Evolutionary conservation across 2,329 filamentous ascomycete genomes (phyloP), one percentile per base, ranked within the genome.

Genomic region (Pyrenochaeta sp.): DNA sequence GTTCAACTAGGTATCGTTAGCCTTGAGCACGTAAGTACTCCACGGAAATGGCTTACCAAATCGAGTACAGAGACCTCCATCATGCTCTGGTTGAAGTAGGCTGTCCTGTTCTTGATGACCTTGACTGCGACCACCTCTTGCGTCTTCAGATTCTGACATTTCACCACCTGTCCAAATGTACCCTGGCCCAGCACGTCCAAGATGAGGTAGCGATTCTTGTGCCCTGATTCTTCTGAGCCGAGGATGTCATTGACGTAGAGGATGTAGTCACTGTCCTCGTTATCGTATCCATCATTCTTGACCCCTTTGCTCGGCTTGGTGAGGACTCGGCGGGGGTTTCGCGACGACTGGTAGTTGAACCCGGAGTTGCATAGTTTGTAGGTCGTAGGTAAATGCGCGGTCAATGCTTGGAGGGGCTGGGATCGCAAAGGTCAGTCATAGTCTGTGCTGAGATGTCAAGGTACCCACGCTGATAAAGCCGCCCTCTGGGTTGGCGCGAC

Each of bases 61-160:
- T 99, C 94, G 44, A 99, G 80, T 17, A 99, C 94, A 2, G 94
- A 99, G 21, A 99, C 94, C 70, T 99, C 94, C 94, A 99, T 99
- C 94, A 99, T 99, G 72, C 94, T 97, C 73, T 99, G 94, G 69
- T 99, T 99, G 78, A 99, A 99, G 72, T 99, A 99, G 24, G 94
- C 94, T 2, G 94, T 99, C 63, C 93, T 87, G 73, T 99, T 99
- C 77, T 99, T 99, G 76, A 99, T 94, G 41, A 99, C 94, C 75
- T 99, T 99, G 58, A 99, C 94, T 3, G 94, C 94, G 30, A 99
- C 94, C 26, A 99, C 94, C 74, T 99, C 94, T 71, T 96, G 92
- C 1, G 94, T 97, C 76, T 96, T 96, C 61, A 99, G 75, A 63
- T 99, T 99, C 72, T 99, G 94, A 69, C 94, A 99, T 73, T 99